Percentiles rank a stretch among this genome's conserved stretches.
These are phyloP conservation scores for Axilococcus clingmanii DNA, from an alignment of 139 green algal species.

Conservation along the genomic window DNA sequence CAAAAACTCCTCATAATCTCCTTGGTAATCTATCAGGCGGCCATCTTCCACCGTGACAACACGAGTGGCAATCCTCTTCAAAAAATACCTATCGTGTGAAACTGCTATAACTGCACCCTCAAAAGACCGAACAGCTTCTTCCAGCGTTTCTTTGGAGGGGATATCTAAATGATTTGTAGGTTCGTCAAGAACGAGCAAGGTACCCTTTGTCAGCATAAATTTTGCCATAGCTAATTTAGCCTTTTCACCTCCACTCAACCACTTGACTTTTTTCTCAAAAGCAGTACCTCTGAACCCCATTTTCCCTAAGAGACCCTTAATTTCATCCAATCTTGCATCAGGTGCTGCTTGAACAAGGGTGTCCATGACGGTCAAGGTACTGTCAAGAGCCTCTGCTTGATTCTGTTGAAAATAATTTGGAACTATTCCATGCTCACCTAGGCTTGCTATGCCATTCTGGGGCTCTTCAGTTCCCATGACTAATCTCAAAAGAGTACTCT, in stretches of 20 bases:
- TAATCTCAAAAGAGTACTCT: slow-evolving; percentile 91
- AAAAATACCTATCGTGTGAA: slow-evolving; percentile 96
- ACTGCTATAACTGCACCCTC: slow-evolving; percentile 91
- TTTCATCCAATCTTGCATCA: slow-evolving; percentile 77
- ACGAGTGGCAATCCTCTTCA: slow-evolving; percentile 85
- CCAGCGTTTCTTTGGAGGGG: slow-evolving; percentile 94
- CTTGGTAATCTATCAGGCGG: slow-evolving; percentile 79
- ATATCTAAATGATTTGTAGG: slow-evolving; percentile 99
- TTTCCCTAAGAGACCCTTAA: slow-evolving; percentile 87
- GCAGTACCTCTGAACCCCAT: slow-evolving; percentile 86
- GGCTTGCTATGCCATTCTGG: slow-evolving; percentile 30
- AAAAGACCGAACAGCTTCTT: slow-evolving; percentile 86
- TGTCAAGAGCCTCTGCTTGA: slow-evolving; percentile 91
- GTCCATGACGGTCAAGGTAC: slow-evolving; percentile 68
- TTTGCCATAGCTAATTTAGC: slow-evolving; percentile 94
- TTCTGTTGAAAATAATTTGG: slow-evolving; percentile 98
- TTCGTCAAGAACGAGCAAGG: slow-evolving; percentile 89
- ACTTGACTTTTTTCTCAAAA: slow-evolving; percentile 80
- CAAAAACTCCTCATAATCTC: slow-evolving; percentile 87
- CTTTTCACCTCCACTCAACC: slow-evolving; percentile 81
- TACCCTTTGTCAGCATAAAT: slow-evolving; percentile 95
- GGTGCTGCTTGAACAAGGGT: slow-evolving; percentile 64
- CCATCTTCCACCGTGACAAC: slow-evolving; percentile 58
- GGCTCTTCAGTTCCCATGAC: slow-evolving; percentile 87
- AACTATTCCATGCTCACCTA: slow-evolving; percentile 75